Percentiles rank a stretch among this genome's conserved stretches.
Conservation (phyloP, 2,329 filamentous ascomycete genomes). For the Fusarium bactridioides region DNA sequence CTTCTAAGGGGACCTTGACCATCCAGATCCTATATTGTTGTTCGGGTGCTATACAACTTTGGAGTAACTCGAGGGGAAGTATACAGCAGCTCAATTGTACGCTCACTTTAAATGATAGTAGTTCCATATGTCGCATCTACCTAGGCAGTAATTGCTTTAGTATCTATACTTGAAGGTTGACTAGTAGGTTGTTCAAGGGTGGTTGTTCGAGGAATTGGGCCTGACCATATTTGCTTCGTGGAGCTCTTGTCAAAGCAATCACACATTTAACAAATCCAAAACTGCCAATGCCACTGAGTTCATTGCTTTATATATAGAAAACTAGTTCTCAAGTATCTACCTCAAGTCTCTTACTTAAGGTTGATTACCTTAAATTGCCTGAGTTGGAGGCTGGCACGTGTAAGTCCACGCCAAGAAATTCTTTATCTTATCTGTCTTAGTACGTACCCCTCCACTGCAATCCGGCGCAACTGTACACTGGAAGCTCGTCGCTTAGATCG, state of each 20-base stretch:
- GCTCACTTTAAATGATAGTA: not conserved
- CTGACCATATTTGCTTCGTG: not conserved
- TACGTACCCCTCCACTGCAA: constrained; percentile 30
- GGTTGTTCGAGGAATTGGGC: not conserved
- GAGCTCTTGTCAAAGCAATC: not conserved
- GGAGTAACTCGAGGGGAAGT: not conserved
- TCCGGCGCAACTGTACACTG: constrained; percentile 10
- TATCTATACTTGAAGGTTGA: not conserved
- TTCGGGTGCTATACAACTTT: not conserved
- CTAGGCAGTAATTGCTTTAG: not conserved
- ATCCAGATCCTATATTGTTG: not conserved
- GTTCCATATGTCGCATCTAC: not conserved
- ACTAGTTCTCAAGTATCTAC: not conserved
- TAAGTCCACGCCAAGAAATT: constrained; percentile 14
- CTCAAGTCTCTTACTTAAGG: not conserved
- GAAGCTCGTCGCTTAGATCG: constrained; percentile 21
- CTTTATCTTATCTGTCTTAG: constrained; percentile 31
- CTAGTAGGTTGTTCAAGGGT: not conserved
- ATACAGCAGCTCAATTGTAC: not conserved
- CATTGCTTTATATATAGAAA: not conserved
- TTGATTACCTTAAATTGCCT: not conserved
- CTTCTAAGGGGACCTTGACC: not conserved
- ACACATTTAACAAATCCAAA: not conserved
- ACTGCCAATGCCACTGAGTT: not conserved
- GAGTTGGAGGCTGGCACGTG: not conserved